Conservation (phyloP, 495 filamentous ascomycete species). For the Penicillium malachiteum region DNA sequence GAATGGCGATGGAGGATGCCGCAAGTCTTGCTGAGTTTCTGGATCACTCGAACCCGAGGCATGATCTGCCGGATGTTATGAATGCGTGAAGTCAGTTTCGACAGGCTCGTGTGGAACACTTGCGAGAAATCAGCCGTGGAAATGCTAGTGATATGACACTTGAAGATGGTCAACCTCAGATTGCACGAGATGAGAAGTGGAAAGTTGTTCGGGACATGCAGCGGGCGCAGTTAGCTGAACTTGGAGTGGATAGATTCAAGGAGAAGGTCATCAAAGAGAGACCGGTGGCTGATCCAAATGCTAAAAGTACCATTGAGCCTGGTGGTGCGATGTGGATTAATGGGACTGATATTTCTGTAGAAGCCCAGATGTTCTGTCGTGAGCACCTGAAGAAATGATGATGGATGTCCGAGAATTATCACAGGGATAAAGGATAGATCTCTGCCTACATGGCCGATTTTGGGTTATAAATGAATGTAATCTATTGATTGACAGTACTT, state of each 20-base stretch:
- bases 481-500: too few relatives aligned
- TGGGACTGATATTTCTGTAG: conserved; percentile 11
- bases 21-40: conserved; percentile 16
- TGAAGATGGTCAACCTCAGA: conserved; percentile 12
- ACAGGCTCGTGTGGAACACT: conserved; percentile 14
- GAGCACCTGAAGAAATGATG: neutral
- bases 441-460: too few relatives aligned
- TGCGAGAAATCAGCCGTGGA: conserved; percentile 12
- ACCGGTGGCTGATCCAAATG: conserved; percentile 13
- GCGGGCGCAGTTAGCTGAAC: conserved; percentile 11
- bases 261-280: conserved; percentile 15
- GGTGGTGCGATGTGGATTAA: conserved; percentile 18
- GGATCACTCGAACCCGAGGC: conserved; percentile 7
- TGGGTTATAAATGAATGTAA: too few relatives aligned
- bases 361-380: conserved; percentile 3
- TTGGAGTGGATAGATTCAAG: conserved; percentile 14
- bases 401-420: too few relatives aligned
- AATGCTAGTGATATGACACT: conserved; percentile 17
- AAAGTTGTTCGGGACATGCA: conserved; percentile 11
- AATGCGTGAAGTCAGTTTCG: conserved; percentile 14
- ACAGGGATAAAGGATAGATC: too few relatives aligned
- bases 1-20: conserved; percentile 18
- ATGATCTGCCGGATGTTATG: conserved; percentile 9
- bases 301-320: conserved; percentile 19
- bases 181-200: conserved; percentile 14